These are phyloP conservation scores for Phyllosticta capitalensis DNA, from an alignment of 2,329 filamentous ascomycete species.

Conservation along the genomic window DNA sequence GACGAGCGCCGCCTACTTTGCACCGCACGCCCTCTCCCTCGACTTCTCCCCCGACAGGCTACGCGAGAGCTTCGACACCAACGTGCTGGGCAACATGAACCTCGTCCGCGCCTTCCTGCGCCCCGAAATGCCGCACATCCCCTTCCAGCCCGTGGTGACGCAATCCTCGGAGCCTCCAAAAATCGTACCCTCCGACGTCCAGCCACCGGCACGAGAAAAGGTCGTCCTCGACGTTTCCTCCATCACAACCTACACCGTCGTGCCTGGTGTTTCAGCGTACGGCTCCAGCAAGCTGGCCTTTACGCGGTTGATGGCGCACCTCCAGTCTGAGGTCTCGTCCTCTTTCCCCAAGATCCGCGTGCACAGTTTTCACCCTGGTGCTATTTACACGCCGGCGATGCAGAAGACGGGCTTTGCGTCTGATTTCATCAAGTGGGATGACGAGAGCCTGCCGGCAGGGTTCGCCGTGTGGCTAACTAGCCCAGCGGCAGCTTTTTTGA, in stretches of 20 bases:
- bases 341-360: background rate
- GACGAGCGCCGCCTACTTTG: slow-evolving; percentile 9
- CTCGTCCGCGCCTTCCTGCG: slow-evolving; percentile 13
- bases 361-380: background rate
- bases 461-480: slow-evolving; percentile 27
- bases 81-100: slow-evolving; percentile 13
- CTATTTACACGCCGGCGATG: background rate
- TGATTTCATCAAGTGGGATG: background rate
- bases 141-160: background rate
- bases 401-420: background rate
- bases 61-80: slow-evolving; percentile 4
- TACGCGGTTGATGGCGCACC: slow-evolving; percentile 7
- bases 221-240: slow-evolving; percentile 5
- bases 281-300: slow-evolving; percentile 8
- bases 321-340: slow-evolving; percentile 4
- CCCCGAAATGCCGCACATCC: slow-evolving; percentile 3
- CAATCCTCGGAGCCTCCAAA: too few relatives aligned
- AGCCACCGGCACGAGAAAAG: background rate
- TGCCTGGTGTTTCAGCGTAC: slow-evolving; percentile 10
- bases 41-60: slow-evolving; percentile 3
- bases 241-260: background rate
- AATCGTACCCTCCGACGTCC: background rate
- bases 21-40: background rate
- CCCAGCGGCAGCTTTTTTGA: slow-evolving; percentile 16
- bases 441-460: background rate